Evolutionary conservation across 306 rosid species (phyloP), one percentile per base, ranked within the genome.

Genomic region (Prunus davidiana): DNA sequence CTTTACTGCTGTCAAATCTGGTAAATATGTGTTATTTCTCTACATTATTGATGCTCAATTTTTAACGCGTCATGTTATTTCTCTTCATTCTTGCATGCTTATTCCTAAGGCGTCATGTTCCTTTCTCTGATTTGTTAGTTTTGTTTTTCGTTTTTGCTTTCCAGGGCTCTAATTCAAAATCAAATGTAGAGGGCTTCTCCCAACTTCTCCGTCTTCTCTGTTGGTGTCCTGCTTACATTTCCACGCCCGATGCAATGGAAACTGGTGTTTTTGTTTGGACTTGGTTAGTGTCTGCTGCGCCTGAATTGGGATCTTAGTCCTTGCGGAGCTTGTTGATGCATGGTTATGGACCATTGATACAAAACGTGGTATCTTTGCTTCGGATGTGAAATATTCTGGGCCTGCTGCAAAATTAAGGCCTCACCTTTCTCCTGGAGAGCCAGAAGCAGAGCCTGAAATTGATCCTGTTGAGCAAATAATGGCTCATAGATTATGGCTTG

Each of bases 281-380:
- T n/a, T 95, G 99, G 99, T 82, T 95, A 84, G 99, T 95, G 84
- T 95, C 99, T 88, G 97, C 99, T 78, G 97, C 99, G 15, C 99
- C 99, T 30, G 89, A 92, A 82, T 84, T 95, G 79, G 99, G 99
- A 64, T 84, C 96, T 72, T 90, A 22, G 93, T 95, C 78, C 98
- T 95, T 89, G 93, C 99, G 0, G 99, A 95, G 88, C 97, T 95
- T 83, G 97, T 95, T 78, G 98, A 95, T 79, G 98, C 98, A 62
- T 95, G 99, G 99, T 79, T 95, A 79, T 95, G 99, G 99, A 95
- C 99, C 69, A 90, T 95, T 76, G 99, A 95, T 78, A 95, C 97
- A 73, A 95, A 86, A 79, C 92, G 92, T 43, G 99, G 99, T 68
- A 87, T 95, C 61, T 95, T 95, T 86, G 96, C 99, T 54, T 92